phyloP scores from a whole-genome alignment of 176 grass and related monocot species.

The Triticum monococcum region DNA sequence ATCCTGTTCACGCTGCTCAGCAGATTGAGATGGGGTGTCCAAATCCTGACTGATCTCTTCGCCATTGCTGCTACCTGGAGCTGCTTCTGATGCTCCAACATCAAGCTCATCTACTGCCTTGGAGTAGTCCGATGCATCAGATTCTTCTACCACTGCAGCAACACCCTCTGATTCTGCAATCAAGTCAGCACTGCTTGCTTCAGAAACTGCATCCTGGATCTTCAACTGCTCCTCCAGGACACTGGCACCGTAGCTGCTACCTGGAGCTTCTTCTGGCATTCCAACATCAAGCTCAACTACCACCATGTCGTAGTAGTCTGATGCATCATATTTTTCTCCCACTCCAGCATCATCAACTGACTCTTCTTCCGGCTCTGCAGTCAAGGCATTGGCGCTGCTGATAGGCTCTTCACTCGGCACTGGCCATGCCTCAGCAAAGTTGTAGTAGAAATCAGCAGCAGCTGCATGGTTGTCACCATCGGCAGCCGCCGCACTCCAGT shows the following conservation, averaged over 20 bases:
- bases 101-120: background rate
- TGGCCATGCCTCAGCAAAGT: conserved; percentile 24
- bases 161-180: background rate
- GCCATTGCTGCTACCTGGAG: background rate
- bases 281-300: conserved; percentile 20
- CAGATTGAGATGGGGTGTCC: background rate
- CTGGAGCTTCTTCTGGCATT: conserved; percentile 22
- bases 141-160: background rate
- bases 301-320: background rate
- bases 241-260: background rate
- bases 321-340: background rate
- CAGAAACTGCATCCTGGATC: background rate
- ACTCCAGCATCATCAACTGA: no score
- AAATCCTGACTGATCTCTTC: background rate
- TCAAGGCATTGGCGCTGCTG: background rate
- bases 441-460: conserved; percentile 32
- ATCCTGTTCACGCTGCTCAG: conserved; percentile 23
- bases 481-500: conserved; percentile 47
- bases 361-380: conserved; percentile 1
- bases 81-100: conserved; percentile 16
- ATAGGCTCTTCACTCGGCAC: conserved; percentile 14
- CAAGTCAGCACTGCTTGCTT: background rate
- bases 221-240: background rate
- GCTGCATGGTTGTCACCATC: conserved; percentile 29
- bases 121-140: background rate